A percentile compares a stretch with the other conserved stretches of the same genome.
Conservation (phyloP, 139 green algal species). For the Haematococcus lacustris region DNA sequence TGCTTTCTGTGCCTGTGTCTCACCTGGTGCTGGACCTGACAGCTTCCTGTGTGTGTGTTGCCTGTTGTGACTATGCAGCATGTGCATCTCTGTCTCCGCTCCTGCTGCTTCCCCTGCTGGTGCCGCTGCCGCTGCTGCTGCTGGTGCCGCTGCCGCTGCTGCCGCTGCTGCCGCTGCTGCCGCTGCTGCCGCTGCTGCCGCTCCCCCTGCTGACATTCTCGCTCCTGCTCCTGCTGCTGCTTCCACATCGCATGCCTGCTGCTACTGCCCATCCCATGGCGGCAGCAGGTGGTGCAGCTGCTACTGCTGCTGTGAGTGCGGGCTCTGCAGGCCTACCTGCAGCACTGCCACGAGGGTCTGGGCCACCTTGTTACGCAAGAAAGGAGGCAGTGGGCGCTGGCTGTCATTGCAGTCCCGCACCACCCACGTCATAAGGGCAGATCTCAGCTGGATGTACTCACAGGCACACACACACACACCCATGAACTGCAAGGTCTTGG, state of each 20-base stretch:
- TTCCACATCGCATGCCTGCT: neutral
- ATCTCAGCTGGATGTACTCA: conserved; percentile 42
- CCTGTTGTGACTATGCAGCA: too few species aligned
- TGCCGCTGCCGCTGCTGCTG: too few species aligned
- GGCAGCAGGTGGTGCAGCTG: neutral
- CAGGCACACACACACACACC: too few species aligned
- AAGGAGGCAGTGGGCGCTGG: conserved; percentile 43
- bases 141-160: neutral
- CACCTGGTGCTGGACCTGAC: too few species aligned
- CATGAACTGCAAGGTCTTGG: too few species aligned
- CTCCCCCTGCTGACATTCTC: neutral
- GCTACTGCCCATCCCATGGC: too few species aligned
- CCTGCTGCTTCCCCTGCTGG: neutral
- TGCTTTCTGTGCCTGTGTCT: too few species aligned
- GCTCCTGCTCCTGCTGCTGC: neutral
- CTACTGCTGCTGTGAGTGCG: neutral
- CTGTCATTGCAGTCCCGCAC: conserved; percentile 36
- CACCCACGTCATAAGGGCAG: conserved; percentile 51
- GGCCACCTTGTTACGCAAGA: conserved; percentile 91
- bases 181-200: neutral
- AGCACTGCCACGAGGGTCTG: conserved; percentile 72
- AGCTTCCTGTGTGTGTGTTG: too few species aligned
- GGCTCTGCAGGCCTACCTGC: too few species aligned
- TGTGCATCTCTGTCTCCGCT: neutral
- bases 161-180: neutral